Evolutionary conservation across 2,329 filamentous ascomycete species (phyloP), one percentile per base, ranked within the genome.

Genomic region (Colletotrichum sp.): DNA sequence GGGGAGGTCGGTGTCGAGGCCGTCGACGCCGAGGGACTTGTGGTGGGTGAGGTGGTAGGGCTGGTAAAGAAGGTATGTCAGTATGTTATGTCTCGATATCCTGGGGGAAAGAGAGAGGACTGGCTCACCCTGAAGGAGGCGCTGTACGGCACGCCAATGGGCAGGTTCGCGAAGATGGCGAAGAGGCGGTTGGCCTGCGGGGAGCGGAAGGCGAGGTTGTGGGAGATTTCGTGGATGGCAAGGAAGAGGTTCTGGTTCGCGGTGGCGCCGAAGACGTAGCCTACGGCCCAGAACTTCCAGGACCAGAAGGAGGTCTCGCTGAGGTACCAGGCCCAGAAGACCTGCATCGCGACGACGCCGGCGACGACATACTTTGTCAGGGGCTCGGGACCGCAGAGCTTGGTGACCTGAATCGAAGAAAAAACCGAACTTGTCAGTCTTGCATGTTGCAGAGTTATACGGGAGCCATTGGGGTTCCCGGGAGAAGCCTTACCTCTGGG

Each of bases 41-140:
- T 99, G 97, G 87, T 99, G 97, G 3, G 97, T 99, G 55, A 99
- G 92, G 84, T 99, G 97, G 89, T 99, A 99, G 6, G 97, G 97
- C 91, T 95, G 79, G 68, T 26, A n/a, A 18, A 24, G 55, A 4
- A n/a, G 10, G 18, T 8, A 26, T 65, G 77, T 82, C 77, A 83
- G 83, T 63, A 74, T 39, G 49, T 8, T n/a, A 57, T n/a, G 10
- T 18, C 28, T n/a, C n/a, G 15, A 24, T n/a, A 39, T 36, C n/a
- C 8, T 4, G 44, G 18, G 6, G 44, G 18, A 6, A 4, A 8
- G 10, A 52, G n/a, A 10, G 44, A 10, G 12, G 44, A n/a, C 8
- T 15, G 32, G 87, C 91, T 68, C 88, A 95, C 94, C 82, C 97
- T 91, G 88, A 99, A 99, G 1, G 96, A 96, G 79, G 97, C 97